Evolutionary conservation across 2,329 filamentous ascomycete genomes (phyloP).

Genomic region (Colletotrichum tanaceti): DNA sequence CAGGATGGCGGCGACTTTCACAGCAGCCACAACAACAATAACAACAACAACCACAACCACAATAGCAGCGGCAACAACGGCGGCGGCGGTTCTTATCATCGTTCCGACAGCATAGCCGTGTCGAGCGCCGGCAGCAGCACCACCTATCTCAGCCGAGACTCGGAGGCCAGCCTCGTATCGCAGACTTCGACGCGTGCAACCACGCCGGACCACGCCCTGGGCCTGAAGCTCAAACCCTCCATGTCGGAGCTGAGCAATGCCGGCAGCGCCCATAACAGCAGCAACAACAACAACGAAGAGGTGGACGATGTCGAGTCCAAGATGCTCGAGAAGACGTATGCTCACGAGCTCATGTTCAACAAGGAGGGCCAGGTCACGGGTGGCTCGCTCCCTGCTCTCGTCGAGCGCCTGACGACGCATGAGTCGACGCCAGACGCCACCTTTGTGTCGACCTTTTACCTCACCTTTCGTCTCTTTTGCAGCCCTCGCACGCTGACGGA

Average conservation of each 20-base stretch:
- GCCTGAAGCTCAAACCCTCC: constrained; percentile 69
- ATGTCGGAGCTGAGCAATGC: constrained; percentile 75
- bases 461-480: constrained; percentile 95
- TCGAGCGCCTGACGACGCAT: constrained; percentile 94
- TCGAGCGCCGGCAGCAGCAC: constrained; percentile 83
- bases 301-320: constrained; percentile 82
- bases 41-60: too few species aligned
- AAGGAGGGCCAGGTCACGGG: constrained; percentile 96
- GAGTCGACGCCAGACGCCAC: constrained; percentile 91
- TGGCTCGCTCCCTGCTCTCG: constrained; percentile 86
- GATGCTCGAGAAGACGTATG: constrained; percentile 90
- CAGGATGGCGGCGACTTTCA: constrained; percentile 60
- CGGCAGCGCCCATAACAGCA: constrained; percentile 67
- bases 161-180: constrained; percentile 82
- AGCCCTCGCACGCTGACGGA: constrained; percentile 82
- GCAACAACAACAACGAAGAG: constrained; percentile 73
- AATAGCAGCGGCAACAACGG: too few species aligned
- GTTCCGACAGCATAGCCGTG: constrained; percentile 77
- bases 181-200: constrained; percentile 88
- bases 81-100: constrained; percentile 61
- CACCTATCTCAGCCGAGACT: constrained; percentile 83
- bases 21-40: too few species aligned
- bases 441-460: constrained; percentile 94
- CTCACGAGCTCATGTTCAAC: constrained; percentile 91
- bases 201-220: constrained; percentile 76